These are phyloP conservation scores for Taphrina populina DNA, from an alignment of 1,139 yeast species.

Conservation along the genomic window DNA sequence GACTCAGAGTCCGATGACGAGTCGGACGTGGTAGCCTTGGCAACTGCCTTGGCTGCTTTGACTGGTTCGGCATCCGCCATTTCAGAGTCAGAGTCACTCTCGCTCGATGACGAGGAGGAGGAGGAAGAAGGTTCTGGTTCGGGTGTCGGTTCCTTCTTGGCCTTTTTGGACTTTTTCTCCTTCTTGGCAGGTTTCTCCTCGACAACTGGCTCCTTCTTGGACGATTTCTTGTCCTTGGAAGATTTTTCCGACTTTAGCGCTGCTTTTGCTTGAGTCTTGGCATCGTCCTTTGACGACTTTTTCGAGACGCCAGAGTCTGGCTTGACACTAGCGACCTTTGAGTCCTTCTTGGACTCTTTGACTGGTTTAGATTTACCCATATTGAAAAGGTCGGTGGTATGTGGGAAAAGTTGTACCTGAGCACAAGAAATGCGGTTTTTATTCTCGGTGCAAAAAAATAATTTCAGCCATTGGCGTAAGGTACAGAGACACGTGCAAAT, in stretches of 20 bases:
- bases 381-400: not conserved
- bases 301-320: conserved; percentile 38
- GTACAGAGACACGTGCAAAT: no score
- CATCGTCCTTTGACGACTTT: conserved; percentile 30
- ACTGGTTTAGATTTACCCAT: conserved; percentile 34
- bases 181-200: conserved; percentile 30
- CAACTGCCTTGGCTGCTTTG: conserved; percentile 36
- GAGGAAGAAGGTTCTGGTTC: conserved; percentile 20
- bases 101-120: conserved; percentile 18
- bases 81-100: conserved; percentile 35
- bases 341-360: conserved; percentile 30
- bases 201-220: conserved; percentile 34
- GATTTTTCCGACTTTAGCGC: conserved; percentile 22
- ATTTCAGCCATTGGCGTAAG: no score
- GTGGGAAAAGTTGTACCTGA: not conserved
- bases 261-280: conserved; percentile 37
- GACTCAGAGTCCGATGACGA: conserved; percentile 24
- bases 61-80: conserved; percentile 40
- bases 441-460: no score
- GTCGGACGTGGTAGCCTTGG: conserved; percentile 35
- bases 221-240: conserved; percentile 34
- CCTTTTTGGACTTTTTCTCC: conserved; percentile 35
- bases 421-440: not conserved
- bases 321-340: conserved; percentile 38
- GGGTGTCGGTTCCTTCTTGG: conserved; percentile 19